These are phyloP conservation scores for Irpex sp. DNA, from an alignment of 1,284 basidiomycete species.

Conservation along the genomic window DNA sequence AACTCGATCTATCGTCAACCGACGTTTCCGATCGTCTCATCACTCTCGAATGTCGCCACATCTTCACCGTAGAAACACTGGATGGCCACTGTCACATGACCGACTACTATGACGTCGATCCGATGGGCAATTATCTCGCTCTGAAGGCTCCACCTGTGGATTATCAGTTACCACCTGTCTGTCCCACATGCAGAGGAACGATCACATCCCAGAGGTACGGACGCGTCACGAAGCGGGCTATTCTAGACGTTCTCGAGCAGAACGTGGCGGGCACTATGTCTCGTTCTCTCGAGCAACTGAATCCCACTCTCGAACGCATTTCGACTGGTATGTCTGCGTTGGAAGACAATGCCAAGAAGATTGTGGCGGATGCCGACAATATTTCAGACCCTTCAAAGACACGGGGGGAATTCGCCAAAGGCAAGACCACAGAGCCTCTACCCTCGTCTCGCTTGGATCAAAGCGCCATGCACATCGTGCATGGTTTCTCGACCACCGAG, in stretches of 20 bases:
- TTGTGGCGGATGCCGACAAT: slow-evolving; percentile 1
- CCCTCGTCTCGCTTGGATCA: slow-evolving; percentile 7
- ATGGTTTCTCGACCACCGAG: slow-evolving; percentile 28
- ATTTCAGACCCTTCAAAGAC: slow-evolving; percentile 7
- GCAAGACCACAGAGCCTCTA: slow-evolving; percentile 12
- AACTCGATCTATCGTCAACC: slow-evolving; percentile 38
- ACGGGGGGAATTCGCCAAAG: slow-evolving; percentile 8
- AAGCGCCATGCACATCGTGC: slow-evolving; percentile 18
- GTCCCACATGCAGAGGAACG: slow-evolving; percentile 48
- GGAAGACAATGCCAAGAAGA: slow-evolving; percentile 13
- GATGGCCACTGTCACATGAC: slow-evolving; percentile 54
- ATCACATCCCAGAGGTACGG: slow-evolving; percentile 53
- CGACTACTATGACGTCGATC: slow-evolving; percentile 43
- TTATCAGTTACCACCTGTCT: slow-evolving; percentile 42
- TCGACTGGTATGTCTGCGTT: slow-evolving; percentile 6
- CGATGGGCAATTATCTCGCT: slow-evolving; percentile 34
- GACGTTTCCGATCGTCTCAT: slow-evolving; percentile 51
- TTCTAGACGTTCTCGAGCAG: slow-evolving; percentile 58
- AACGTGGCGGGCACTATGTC: slow-evolving; percentile 54
- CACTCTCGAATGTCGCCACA: slow-evolving; percentile 58
- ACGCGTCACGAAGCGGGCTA: slow-evolving; percentile 54
- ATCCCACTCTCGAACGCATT: slow-evolving; percentile 25
- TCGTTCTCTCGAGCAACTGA: slow-evolving; percentile 29
- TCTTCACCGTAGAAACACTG: slow-evolving; percentile 67
- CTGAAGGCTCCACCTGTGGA: slow-evolving; percentile 34